Evolutionary conservation across 2,329 filamentous ascomycete genomes (phyloP).

Genomic region (Sarocladium strictum): DNA sequence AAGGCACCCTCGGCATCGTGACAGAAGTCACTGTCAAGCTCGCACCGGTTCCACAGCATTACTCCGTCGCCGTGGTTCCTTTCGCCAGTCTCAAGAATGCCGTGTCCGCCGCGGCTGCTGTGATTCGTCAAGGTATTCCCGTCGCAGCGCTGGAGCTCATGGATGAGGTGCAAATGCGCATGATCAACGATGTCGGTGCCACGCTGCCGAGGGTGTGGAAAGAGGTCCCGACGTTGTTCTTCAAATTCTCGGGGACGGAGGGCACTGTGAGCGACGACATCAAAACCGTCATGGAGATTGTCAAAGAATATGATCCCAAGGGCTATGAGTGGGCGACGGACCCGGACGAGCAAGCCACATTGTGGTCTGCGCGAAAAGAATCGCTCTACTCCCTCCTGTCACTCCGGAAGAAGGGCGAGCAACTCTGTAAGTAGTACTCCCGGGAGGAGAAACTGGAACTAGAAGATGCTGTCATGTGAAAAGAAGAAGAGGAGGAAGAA

Average conservation of each 20-base stretch:
- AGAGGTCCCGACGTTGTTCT: conserved; percentile 62
- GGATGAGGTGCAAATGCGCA: conserved; percentile 70
- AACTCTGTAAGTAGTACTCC: too few relatives aligned
- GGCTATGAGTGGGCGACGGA: conserved; percentile 40
- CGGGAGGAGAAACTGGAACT: too few relatives aligned
- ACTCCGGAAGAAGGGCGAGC: conserved; percentile 33
- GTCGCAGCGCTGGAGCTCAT: conserved; percentile 75
- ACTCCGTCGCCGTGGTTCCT: conserved; percentile 60
- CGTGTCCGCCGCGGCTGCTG: conserved; percentile 63
- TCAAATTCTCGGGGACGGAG: conserved; percentile 63
- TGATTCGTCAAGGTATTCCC: conserved; percentile 66
- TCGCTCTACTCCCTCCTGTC: conserved; percentile 58
- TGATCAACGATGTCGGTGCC: conserved; percentile 48
- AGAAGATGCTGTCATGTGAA: too few relatives aligned
- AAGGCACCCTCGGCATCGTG: conserved; percentile 76
- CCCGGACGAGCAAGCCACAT: conserved; percentile 28
- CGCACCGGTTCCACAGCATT: conserved; percentile 64
- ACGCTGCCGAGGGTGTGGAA: conserved; percentile 45
- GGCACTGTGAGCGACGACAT: conserved; percentile 18
- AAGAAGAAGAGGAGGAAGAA: too few relatives aligned
- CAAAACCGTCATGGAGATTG: conserved; percentile 36
- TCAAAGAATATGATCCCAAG: conserved; percentile 33
- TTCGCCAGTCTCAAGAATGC: conserved; percentile 48
- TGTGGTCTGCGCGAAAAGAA: conserved; percentile 61
- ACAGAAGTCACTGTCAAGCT: conserved; percentile 74